These are phyloP conservation scores for Brachypodium distachyon DNA, from an alignment of 202 grass and related monocot species.

Conservation along the genomic window DNA sequence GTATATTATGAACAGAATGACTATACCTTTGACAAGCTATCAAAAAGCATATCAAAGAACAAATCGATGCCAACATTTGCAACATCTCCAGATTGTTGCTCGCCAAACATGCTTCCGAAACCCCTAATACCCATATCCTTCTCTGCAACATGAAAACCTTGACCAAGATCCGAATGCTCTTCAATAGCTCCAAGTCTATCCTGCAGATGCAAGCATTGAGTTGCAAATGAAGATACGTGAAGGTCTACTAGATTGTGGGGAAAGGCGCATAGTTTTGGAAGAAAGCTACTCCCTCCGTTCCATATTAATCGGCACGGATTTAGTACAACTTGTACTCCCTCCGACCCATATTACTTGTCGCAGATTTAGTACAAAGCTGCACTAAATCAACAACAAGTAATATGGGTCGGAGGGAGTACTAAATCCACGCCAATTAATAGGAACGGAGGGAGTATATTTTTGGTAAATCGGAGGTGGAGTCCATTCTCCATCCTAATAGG, in stretches of 20 bases:
- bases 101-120: constrained; percentile 92
- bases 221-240: constrained; percentile 1
- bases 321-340: no score
- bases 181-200: constrained; percentile 90
- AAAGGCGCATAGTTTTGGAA: not conserved
- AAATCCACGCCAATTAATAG: no score
- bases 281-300: no score
- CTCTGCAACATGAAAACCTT: constrained; percentile 94
- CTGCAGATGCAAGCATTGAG: constrained; percentile 36
- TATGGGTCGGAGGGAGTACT: no score
- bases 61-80: constrained; percentile 93
- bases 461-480: not conserved
- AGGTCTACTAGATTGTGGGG: not conserved
- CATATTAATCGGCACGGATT: no score
- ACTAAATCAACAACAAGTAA: no score
- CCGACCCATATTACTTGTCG: no score
- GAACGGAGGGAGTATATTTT: no score
- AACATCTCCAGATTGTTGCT: constrained; percentile 96
- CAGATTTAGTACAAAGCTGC: no score
- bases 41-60: constrained; percentile 99
- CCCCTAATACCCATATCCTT: constrained; percentile 97
- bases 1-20: not conserved
- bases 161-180: constrained; percentile 74
- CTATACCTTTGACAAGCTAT: constrained; percentile 86
- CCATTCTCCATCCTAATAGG: not conserved